phyloP scores from a whole-genome alignment of 2,329 filamentous ascomycete genomes.

The Pyrenochaeta sp. region DNA sequence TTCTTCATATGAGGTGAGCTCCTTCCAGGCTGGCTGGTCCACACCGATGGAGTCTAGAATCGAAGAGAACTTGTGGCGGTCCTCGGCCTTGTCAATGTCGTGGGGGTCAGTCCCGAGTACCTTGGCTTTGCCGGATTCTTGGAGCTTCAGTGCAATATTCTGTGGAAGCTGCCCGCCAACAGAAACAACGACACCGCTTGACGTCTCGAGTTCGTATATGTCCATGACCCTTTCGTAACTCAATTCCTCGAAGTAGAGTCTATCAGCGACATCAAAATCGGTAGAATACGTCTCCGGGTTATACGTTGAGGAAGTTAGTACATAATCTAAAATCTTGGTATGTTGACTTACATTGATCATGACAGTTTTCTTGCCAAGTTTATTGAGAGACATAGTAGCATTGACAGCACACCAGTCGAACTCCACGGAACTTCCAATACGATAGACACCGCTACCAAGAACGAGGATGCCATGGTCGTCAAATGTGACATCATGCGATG shows the following conservation, averaged over 20 bases:
- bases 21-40: constrained; percentile 97
- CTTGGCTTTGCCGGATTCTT: constrained; percentile 88
- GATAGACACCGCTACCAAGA: constrained; percentile 93
- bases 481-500: constrained; percentile 90
- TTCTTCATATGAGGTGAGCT: constrained; percentile 86
- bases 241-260: constrained; percentile 95
- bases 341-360: constrained; percentile 81
- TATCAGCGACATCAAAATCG: constrained; percentile 89
- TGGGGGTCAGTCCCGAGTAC: constrained; percentile 91
- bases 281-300: constrained; percentile 85
- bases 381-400: constrained; percentile 80
- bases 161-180: constrained; percentile 96
- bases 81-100: constrained; percentile 97
- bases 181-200: constrained; percentile 89
- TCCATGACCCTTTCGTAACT: constrained; percentile 99
- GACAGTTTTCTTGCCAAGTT: constrained; percentile 94
- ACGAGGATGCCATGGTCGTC: constrained; percentile 91
- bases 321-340: neutral
- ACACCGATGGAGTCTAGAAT: constrained; percentile 97
- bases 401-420: constrained; percentile 99
- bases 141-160: constrained; percentile 93
- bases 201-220: constrained; percentile 91
- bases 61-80: constrained; percentile 97
- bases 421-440: constrained; percentile 96
- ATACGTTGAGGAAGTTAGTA: constrained; percentile 51